Conservation (phyloP, 106 monocot species). For the Chionographis japonica region DNA sequence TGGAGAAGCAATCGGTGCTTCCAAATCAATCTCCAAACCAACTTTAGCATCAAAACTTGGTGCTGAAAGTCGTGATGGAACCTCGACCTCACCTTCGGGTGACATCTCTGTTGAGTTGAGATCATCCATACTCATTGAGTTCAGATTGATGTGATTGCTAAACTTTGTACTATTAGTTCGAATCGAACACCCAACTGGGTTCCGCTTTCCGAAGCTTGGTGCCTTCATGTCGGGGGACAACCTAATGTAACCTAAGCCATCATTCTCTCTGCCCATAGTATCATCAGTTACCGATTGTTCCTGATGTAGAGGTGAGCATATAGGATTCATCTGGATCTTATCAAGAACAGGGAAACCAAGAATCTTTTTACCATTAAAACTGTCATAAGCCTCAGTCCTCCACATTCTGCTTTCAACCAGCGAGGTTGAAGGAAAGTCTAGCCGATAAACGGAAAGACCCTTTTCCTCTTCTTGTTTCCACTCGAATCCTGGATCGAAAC, state of each 20-base stretch:
- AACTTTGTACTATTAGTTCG: not conserved
- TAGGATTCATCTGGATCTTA: constrained; percentile 5
- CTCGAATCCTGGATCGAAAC: not conserved
- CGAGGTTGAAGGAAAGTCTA: constrained; percentile 7
- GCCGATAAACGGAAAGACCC: not conserved
- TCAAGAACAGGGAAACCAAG: constrained; percentile 14
- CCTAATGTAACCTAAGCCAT: not conserved
- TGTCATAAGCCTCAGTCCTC: constrained; percentile 1
- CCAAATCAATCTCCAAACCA: constrained; percentile 1
- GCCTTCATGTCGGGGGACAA: not conserved
- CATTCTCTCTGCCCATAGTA: not conserved
- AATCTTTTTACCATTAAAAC: not conserved
- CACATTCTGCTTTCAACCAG: not conserved
- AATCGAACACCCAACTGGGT: not conserved
- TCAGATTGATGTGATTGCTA: constrained; percentile 43
- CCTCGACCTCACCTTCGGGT: constrained; percentile 6
- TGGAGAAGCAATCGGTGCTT: constrained; percentile 4
- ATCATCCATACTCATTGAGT: constrained; percentile 22
- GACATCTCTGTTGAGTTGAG: not conserved
- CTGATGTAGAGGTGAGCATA: not conserved
- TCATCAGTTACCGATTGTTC: not conserved
- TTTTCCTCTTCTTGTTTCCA: constrained; percentile 4
- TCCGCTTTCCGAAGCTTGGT: not conserved
- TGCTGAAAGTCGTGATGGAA: constrained; percentile 1
- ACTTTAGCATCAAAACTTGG: constrained; percentile 5